Percentiles rank a stretch among this genome's conserved stretches.
phyloP scores from a whole-genome alignment of 2,329 filamentous ascomycete species.

The Phoma sp. region DNA sequence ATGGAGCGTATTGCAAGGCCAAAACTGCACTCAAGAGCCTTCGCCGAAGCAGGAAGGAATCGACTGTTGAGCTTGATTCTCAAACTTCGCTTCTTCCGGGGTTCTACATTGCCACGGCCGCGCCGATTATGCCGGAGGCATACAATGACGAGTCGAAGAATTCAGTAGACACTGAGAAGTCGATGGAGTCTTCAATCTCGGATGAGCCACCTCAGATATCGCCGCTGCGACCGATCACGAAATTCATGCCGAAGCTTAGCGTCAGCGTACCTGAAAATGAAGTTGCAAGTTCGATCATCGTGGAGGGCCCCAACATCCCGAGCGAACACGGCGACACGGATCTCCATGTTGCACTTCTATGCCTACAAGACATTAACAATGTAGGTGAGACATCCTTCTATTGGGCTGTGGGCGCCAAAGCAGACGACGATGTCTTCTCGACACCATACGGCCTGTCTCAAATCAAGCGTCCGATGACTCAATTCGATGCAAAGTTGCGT shows the following conservation, averaged over 20 bases:
- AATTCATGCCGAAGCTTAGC: neutral
- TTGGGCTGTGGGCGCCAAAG: neutral
- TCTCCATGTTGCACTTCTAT: neutral
- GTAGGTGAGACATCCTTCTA: slow-evolving; percentile 1
- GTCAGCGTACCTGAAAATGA: neutral
- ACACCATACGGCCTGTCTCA: neutral
- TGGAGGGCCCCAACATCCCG: neutral
- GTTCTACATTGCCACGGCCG: neutral
- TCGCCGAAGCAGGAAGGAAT: neutral
- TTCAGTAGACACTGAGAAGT: neutral
- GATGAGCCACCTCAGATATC: neutral
- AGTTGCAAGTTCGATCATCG: neutral
- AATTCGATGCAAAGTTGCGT: neutral
- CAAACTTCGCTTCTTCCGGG: neutral
- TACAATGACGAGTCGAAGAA: neutral
- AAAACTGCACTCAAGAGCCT: neutral
- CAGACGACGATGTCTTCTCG: slow-evolving; percentile 7
- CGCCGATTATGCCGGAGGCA: neutral
- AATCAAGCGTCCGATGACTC: neutral
- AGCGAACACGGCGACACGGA: neutral
- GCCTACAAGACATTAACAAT: neutral
- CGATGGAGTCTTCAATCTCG: neutral
- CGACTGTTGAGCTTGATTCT: neutral
- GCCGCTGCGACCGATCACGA: neutral
- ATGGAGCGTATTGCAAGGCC: neutral